Conservation (phyloP, 345 rosid genomes). For the Arabidopsis arenosa region DNA sequence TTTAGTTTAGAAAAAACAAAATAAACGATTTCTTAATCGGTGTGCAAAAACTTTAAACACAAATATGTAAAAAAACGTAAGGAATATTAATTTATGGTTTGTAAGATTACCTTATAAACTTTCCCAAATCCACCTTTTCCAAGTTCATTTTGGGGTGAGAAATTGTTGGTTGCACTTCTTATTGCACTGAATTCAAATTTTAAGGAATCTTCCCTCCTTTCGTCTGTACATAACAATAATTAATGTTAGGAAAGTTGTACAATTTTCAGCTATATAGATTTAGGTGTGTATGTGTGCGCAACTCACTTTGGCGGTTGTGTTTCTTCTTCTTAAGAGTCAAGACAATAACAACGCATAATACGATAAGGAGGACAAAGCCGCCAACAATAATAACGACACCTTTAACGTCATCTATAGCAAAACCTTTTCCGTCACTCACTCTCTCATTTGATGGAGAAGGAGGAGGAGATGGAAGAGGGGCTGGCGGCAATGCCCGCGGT, state of each 20-base stretch:
- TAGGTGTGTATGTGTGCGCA: not conserved
- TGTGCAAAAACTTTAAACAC: too few relatives aligned
- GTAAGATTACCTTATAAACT: slow-evolving; percentile 34
- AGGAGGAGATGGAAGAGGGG: slow-evolving; percentile 13
- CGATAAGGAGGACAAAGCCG: not conserved
- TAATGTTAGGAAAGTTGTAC: not conserved
- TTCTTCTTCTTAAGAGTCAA: slow-evolving; percentile 5
- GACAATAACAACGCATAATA: not conserved
- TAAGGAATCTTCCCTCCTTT: slow-evolving; percentile 34
- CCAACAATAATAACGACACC: not conserved
- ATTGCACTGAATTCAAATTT: slow-evolving; percentile 42
- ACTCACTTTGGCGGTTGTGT: slow-evolving; percentile 3
- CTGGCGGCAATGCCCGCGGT: not conserved
- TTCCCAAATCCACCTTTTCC: slow-evolving; percentile 59
- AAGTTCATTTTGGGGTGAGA: slow-evolving; percentile 46
- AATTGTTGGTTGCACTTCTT: slow-evolving; percentile 47
- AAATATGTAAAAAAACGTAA: too few relatives aligned
- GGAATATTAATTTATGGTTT: not conserved
- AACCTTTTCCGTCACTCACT: not conserved
- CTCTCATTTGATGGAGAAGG: not conserved
- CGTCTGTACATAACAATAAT: not conserved
- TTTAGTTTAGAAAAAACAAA: too few relatives aligned
- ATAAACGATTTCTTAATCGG: too few relatives aligned
- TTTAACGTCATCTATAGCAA: not conserved
- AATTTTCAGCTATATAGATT: not conserved